These are phyloP conservation scores for Hordeum marinum DNA, from an alignment of 176 grass and related monocot genomes.

Conservation along the genomic window DNA sequence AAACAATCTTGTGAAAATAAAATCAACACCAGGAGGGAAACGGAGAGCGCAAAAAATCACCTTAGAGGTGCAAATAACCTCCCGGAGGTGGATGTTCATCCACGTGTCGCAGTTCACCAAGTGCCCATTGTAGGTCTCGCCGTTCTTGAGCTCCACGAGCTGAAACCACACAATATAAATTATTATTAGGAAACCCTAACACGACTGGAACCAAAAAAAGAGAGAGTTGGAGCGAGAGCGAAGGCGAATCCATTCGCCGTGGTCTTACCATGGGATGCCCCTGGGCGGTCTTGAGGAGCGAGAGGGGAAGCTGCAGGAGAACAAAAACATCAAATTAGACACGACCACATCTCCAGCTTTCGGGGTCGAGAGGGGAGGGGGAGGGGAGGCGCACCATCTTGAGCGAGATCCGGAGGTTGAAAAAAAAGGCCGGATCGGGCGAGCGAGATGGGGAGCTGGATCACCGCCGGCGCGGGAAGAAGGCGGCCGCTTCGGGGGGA, in stretches of 20 bases:
- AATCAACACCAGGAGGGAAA: neutral
- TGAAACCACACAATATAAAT: neutral
- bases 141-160: constrained; percentile 99
- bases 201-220: neutral
- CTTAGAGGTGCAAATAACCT: constrained; percentile 99
- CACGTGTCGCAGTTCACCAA: constrained; percentile 99
- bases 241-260: neutral
- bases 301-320: constrained; percentile 76
- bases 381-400: constrained; percentile 31
- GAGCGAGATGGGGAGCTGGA: neutral
- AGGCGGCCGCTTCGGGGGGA: neutral
- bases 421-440: neutral
- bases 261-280: constrained; percentile 94
- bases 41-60: constrained; percentile 21
- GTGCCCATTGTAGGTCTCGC: constrained; percentile 97
- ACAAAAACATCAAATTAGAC: constrained; percentile 37
- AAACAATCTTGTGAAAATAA: neutral
- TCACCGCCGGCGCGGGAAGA: neutral
- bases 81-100: constrained; percentile 99
- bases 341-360: neutral
- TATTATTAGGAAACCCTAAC: neutral
- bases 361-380: constrained; percentile 9
- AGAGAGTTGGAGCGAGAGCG: neutral
- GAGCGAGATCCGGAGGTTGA: constrained; percentile 6
- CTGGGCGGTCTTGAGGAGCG: constrained; percentile 97